Evolutionary conservation across 169 alveolate species (phyloP), one percentile per base, ranked within the genome.

Genomic region (Babesia gibsoni): DNA sequence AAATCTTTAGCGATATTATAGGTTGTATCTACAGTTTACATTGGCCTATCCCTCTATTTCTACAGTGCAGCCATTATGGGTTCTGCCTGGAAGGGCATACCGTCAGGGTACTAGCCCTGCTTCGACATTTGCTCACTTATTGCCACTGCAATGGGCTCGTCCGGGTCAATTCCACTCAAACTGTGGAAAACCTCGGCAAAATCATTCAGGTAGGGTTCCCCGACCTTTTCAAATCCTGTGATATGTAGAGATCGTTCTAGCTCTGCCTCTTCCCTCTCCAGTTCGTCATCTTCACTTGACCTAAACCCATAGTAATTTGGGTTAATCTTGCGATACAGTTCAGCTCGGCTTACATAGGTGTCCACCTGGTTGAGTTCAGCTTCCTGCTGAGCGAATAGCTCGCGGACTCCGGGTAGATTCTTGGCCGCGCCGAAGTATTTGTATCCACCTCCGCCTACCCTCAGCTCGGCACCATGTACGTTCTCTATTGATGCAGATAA

Each of bases 401-500:
- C 98, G 33, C 95, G 84, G 10, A 96, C 99, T 27, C 96, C 96
- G 3, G 97, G 97, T 33, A 96, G 90, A 59, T 94, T 91, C 84
- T 93, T 96, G 9, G 99, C 98, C 3, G 98, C 99, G 3, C 98
- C 99, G 67, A 91, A 96, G 82, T 96, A 96, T 53, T 88, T 88
- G 89, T 94, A 96, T 45, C 96, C 97, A 48, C 90, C 95, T 25
- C 89, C 77, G 52, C 95, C 95, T 18, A 61, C 53, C 63, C 89
- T 90, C 32, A 90, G 72, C 61, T 89, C 94, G 18, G 84, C 73
- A 9, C 94, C 84, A 67, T 67, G 68, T 18, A 41, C 65, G 30
- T 74, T 54, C 30, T 67, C 70, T 18, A 83, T 35, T 9, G 83
- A 52, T 2, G 84, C 41, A 4, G 83, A 72, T 7, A 64, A 33